Percentiles rank a stretch among this genome's conserved stretches.
phyloP scores from a whole-genome alignment of 75 land plant genomes.

The Pinus tabuliformis region DNA sequence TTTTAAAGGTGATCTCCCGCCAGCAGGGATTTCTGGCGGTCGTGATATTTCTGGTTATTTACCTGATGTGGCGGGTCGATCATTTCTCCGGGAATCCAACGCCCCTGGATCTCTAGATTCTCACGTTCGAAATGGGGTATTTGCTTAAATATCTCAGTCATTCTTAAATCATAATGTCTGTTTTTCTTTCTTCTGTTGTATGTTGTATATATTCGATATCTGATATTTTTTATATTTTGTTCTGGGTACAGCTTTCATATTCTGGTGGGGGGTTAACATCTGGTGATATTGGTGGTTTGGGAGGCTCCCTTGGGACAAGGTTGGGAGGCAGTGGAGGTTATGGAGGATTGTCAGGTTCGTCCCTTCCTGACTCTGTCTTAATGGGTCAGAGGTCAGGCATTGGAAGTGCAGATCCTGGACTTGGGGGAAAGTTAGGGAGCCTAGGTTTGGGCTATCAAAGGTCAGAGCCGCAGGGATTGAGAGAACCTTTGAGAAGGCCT shows the following conservation, averaged over 20 bases:
- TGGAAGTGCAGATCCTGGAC: neutral
- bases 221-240: neutral
- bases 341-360: neutral
- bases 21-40: neutral
- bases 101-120: neutral
- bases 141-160: no score
- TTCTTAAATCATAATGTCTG: no score
- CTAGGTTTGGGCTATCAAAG: constrained; percentile 5
- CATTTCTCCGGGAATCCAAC: neutral
- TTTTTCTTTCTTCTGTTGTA: no score
- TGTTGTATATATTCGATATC: no score
- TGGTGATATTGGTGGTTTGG: neutral
- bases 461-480: neutral
- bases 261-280: neutral
- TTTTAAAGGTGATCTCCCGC: neutral
- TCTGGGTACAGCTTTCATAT: neutral
- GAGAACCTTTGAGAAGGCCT: constrained; percentile 16
- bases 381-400: constrained; percentile 3
- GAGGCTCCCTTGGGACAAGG: constrained; percentile 1
- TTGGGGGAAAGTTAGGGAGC: neutral
- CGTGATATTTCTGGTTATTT: constrained; percentile 7
- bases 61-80: constrained; percentile 1
- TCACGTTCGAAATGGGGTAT: constrained; percentile 5
- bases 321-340: constrained; percentile 4
- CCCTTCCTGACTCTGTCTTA: neutral